Conservation (phyloP, 1,139 yeast genomes). For the Saccharomyces hybrid region DNA sequence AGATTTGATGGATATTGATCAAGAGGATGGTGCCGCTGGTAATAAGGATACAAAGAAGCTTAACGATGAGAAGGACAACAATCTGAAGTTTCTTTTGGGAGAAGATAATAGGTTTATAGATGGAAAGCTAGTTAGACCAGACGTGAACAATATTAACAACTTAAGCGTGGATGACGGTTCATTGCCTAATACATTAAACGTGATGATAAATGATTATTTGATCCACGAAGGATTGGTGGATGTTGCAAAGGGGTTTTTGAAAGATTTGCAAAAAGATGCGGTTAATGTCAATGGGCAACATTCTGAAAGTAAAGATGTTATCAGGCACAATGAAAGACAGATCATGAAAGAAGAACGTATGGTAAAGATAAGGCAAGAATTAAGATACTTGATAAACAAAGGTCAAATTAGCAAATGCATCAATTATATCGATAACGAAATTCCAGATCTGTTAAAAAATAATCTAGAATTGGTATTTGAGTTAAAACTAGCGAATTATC, state of each 20-base stretch:
- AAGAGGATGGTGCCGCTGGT: neutral
- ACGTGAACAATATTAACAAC: slow-evolving; percentile 20
- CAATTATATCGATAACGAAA: slow-evolving; percentile 37
- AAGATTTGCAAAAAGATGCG: slow-evolving; percentile 37
- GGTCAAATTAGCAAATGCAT: slow-evolving; percentile 44
- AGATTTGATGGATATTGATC: slow-evolving; percentile 7
- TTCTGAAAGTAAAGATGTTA: slow-evolving; percentile 18
- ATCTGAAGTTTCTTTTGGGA: slow-evolving; percentile 14
- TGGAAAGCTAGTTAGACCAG: slow-evolving; percentile 24
- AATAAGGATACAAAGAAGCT: neutral
- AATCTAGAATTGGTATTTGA: slow-evolving; percentile 44
- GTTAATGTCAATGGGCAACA: slow-evolving; percentile 19
- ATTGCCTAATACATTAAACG: slow-evolving; percentile 41
- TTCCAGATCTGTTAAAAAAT: slow-evolving; percentile 40
- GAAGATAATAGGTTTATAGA: slow-evolving; percentile 20
- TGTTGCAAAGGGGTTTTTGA: slow-evolving; percentile 55
- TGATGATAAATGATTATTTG: slow-evolving; percentile 60
- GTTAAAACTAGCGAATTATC: slow-evolving; percentile 44
- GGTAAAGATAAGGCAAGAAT: slow-evolving; percentile 43
- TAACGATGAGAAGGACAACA: slow-evolving; percentile 1
- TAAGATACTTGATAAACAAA: slow-evolving; percentile 43
- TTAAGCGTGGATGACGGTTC: slow-evolving; percentile 31
- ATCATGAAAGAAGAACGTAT: slow-evolving; percentile 35
- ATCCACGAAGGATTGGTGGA: slow-evolving; percentile 67
- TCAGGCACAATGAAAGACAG: slow-evolving; percentile 24